Conservation (phyloP, 176 grass and related monocot species). For the barley (Hordeum vulgare) region DNA sequence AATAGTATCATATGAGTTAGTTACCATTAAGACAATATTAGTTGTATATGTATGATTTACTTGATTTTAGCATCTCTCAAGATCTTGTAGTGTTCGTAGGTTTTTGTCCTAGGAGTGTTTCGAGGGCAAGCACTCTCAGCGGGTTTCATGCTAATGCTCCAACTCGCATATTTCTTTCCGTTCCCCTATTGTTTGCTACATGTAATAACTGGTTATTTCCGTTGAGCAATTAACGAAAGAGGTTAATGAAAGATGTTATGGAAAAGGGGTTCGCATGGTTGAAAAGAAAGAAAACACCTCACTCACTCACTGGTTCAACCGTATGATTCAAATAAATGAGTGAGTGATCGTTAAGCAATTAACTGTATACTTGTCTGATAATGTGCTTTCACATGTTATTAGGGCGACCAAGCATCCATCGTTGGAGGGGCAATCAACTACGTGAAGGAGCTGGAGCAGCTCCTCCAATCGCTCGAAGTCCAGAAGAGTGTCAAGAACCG, state of each 20-base stretch:
- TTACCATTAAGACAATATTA: neutral
- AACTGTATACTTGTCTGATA: neutral
- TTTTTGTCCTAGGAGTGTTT: neutral
- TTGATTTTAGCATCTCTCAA: neutral
- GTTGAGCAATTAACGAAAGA: neutral
- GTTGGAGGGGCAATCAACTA: conserved; percentile 93
- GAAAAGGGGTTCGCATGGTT: neutral
- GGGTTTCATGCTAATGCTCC: neutral
- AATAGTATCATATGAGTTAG: neutral
- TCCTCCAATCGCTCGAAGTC: conserved; percentile 70
- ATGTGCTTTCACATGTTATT: neutral
- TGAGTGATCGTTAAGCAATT: neutral
- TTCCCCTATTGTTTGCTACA: too few species aligned
- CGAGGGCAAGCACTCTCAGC: neutral
- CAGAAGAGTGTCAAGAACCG: conserved; percentile 47
- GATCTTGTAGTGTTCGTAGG: neutral
- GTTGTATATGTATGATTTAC: neutral
- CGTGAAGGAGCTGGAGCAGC: conserved; percentile 87
- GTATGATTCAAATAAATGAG: neutral
- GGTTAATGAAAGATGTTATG: too few species aligned
- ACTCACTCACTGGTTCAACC: neutral
- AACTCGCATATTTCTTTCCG: neutral
- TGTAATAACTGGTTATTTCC: neutral
- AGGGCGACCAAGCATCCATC: conserved; percentile 97
- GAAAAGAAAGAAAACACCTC: neutral